Percentiles rank a stretch among this genome's conserved stretches.
phyloP scores from a whole-genome alignment of 2,329 filamentous ascomycete species.

The Lachnellula willkommii region DNA sequence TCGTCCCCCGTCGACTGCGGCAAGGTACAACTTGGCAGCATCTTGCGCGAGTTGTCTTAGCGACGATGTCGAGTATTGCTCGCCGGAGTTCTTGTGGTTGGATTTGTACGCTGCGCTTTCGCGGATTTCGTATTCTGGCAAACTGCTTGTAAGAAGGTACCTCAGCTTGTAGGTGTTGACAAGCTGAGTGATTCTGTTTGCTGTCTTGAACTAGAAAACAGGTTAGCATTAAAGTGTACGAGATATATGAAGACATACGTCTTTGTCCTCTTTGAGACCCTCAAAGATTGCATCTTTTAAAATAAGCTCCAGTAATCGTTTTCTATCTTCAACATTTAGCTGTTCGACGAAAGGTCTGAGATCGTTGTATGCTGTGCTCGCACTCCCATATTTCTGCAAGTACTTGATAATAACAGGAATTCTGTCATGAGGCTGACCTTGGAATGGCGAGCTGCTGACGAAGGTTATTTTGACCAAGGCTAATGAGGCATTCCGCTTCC shows the following conservation, averaged over 20 bases:
- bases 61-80: slow-evolving; percentile 17
- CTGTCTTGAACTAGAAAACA: slow-evolving; percentile 18
- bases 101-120: slow-evolving; percentile 7
- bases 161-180: slow-evolving; percentile 27
- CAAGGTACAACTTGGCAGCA: slow-evolving; percentile 19
- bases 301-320: slow-evolving; percentile 12
- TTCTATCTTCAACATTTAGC: slow-evolving; percentile 17
- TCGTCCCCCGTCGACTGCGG: slow-evolving; percentile 22
- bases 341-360: slow-evolving; percentile 25
- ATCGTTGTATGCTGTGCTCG: slow-evolving; percentile 29
- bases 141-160: slow-evolving; percentile 24
- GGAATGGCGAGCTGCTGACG: slow-evolving; percentile 9
- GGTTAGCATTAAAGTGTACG: slow-evolving; percentile 1
- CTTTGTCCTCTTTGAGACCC: neutral
- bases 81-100: slow-evolving; percentile 2
- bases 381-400: slow-evolving; percentile 26
- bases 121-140: slow-evolving; percentile 22
- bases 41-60: slow-evolving; percentile 18
- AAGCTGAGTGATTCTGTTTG: slow-evolving; percentile 20
- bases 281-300: slow-evolving; percentile 7
- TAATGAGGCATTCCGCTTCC: slow-evolving; percentile 31
- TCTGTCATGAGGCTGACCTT: slow-evolving; percentile 5
- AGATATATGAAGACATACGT: neutral
- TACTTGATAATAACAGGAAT: slow-evolving; percentile 24
- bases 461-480: slow-evolving; percentile 26